A percentile compares a stretch with the other conserved stretches of the same genome.
phyloP scores from a whole-genome alignment of 768 basidiomycete species.

The Termitomyces heimii region DNA sequence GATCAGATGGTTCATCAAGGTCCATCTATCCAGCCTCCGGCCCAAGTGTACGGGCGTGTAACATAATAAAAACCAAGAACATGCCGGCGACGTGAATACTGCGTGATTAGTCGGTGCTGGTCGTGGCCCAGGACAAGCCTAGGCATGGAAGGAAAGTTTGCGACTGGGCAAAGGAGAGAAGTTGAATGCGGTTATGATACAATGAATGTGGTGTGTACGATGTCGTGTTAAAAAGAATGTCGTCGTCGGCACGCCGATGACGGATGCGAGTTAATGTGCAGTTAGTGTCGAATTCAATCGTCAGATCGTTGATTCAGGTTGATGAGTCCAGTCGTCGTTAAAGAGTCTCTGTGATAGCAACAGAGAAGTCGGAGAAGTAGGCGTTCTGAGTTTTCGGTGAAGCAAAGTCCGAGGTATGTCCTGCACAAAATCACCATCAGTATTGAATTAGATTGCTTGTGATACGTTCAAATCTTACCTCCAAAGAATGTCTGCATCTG shows the following conservation, averaged over 20 bases:
- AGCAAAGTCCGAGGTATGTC: conserved; percentile 43
- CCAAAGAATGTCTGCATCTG: conserved; percentile 82
- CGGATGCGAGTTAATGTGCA: background rate
- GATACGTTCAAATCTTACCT: conserved; percentile 28
- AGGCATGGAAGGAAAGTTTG: background rate
- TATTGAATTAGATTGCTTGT: background rate
- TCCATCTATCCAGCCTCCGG: conserved; percentile 4
- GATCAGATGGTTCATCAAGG: conserved; percentile 10
- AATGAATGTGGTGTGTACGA: conserved; percentile 9
- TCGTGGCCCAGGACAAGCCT: conserved; percentile 3
- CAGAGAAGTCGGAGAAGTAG: conserved; percentile 67
- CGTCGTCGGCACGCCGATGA: conserved; percentile 7
- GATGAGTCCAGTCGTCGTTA: conserved; percentile 16
- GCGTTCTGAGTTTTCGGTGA: conserved; percentile 55
- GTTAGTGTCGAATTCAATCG: background rate
- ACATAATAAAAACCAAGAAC: conserved; percentile 2
- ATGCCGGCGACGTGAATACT: conserved; percentile 13
- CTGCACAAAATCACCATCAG: conserved; percentile 19
- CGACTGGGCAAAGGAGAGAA: background rate
- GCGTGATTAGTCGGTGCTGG: conserved; percentile 11
- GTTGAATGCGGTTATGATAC: conserved; percentile 11
- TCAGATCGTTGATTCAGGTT: background rate
- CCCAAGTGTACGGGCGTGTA: conserved; percentile 1
- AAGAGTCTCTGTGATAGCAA: conserved; percentile 48
- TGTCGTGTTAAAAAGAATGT: conserved; percentile 10